Base-by-base conservation (phyloP, 176 grass and related monocot species). In the Themeda triandra region DNA sequence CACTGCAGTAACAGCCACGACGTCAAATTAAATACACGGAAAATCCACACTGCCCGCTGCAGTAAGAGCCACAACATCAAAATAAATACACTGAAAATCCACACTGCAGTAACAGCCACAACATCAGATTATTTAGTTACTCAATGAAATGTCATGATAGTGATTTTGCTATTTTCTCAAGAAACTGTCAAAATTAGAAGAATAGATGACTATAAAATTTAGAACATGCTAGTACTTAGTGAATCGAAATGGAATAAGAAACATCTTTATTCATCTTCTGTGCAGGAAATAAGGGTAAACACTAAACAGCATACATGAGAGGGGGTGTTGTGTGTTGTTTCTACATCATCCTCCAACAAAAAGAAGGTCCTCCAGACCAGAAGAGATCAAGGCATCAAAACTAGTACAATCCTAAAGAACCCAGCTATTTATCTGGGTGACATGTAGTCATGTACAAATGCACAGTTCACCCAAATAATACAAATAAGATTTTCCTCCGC, bases 261-360 rank as follows among this genome's bases (percentile, higher is more conserved):
- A 78, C 54, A 51, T 28, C 48, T 87, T 87, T 87, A 87, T 91
- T 87, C 42, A 54, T 83, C 80, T 56, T 80, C 80, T 75, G 39
- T 91, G 63, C 63, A 91, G 70, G 56, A 66, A 76, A 76, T 75
- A 73, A 5, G 29, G 28, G 71, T 19, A 31, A 73, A 80, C 31
- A 56, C 42, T 19, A 31, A 73, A 80, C 31, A 56, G 72, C 56
- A 83, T 78, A 79, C 23, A 78, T 8, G 37, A 48, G 25, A 5
- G 5, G 25, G 63, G 63, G 27, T 65, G 6, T 56, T 19, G 27
- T 84, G 4, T 56, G 49, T 68, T 49, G 27, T 83, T 58, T 63
- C 59, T 79, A 80, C 60, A 63, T 62, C 37, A 21, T 71, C 40
- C n/a, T 8, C 8, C 37, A 28, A 31, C 4, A 11, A 58, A 45